Conservation (phyloP, 1,139 yeast species). For the Suhomyces panamericanus region DNA sequence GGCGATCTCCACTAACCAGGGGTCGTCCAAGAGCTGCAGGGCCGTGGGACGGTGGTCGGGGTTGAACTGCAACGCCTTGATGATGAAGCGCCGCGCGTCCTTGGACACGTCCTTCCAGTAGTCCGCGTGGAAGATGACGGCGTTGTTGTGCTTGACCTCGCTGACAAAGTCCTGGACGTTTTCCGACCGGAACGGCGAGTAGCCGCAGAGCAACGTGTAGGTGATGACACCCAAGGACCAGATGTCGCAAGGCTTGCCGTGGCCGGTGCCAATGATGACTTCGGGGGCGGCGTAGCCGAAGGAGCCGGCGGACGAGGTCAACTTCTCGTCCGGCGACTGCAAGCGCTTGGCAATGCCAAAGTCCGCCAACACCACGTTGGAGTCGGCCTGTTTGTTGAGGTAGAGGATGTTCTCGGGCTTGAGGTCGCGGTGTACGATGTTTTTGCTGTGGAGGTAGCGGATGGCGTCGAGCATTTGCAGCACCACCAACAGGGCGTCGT, state of each 20-base stretch:
- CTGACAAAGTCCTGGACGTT: constrained; percentile 75
- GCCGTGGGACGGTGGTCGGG: constrained; percentile 73
- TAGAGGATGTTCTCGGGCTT: constrained; percentile 88
- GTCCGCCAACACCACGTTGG: constrained; percentile 82
- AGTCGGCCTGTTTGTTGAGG: constrained; percentile 49
- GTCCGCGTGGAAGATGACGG: constrained; percentile 80
- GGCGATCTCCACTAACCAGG: constrained; percentile 64
- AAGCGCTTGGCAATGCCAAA: constrained; percentile 87
- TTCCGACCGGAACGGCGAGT: constrained; percentile 88
- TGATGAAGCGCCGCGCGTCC: constrained; percentile 74
- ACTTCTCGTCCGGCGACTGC: constrained; percentile 57
- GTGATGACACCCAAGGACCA: constrained; percentile 94
- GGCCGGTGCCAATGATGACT: constrained; percentile 72
- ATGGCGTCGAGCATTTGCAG: constrained; percentile 74
- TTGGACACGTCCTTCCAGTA: constrained; percentile 81
- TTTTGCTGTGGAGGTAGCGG: constrained; percentile 64
- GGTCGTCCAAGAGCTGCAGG: constrained; percentile 57
- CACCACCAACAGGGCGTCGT: constrained; percentile 73
- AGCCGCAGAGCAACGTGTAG: constrained; percentile 87
- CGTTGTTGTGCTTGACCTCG: constrained; percentile 69
- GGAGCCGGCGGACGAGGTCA: constrained; percentile 82
- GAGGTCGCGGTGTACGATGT: constrained; percentile 87
- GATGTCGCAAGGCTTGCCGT: constrained; percentile 85
- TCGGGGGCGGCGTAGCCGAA: constrained; percentile 96
- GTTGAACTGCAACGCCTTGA: constrained; percentile 61